phyloP scores from a whole-genome alignment of 257 asterid species.

The Primulina huaijiensis region DNA sequence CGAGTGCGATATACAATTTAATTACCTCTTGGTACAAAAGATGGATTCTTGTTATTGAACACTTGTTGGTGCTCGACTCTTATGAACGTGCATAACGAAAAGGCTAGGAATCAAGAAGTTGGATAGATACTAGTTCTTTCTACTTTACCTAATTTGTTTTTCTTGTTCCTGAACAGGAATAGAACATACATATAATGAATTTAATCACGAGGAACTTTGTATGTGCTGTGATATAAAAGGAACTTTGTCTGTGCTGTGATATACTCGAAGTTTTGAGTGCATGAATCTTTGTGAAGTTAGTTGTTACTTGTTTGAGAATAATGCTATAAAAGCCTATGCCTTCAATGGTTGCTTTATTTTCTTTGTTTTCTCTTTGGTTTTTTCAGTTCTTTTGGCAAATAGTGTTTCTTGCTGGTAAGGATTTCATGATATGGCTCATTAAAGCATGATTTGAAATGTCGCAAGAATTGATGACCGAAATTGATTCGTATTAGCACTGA shows the following conservation, averaged over 20 bases:
- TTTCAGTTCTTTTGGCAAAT: slow-evolving; percentile 16
- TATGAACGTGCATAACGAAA: background rate
- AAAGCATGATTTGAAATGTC: slow-evolving; percentile 1
- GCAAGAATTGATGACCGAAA: slow-evolving; percentile 1
- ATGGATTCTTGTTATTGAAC: background rate
- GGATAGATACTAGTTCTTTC: background rate
- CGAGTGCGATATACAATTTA: background rate
- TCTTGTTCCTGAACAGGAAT: background rate
- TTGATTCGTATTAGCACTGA: background rate
- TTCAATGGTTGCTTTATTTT: slow-evolving; percentile 17
- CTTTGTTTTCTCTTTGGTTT: background rate
- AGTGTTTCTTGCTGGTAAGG: background rate
- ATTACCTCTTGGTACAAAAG: slow-evolving; percentile 1
- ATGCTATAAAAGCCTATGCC: background rate
- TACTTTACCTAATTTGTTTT: background rate
- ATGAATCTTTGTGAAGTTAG: slow-evolving; percentile 15
- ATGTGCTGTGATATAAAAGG: background rate
- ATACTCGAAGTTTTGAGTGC: slow-evolving; percentile 10
- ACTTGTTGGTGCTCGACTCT: background rate
- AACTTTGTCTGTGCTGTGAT: background rate
- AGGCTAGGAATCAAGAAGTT: background rate
- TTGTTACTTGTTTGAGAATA: slow-evolving; percentile 13
- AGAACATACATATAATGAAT: background rate
- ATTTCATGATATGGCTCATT: background rate
- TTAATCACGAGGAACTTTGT: background rate